A percentile compares a stretch with the other conserved stretches of the same genome.
These are phyloP conservation scores for Tetracladium setigerum DNA, from an alignment of 495 filamentous ascomycete genomes.

Conservation along the genomic window DNA sequence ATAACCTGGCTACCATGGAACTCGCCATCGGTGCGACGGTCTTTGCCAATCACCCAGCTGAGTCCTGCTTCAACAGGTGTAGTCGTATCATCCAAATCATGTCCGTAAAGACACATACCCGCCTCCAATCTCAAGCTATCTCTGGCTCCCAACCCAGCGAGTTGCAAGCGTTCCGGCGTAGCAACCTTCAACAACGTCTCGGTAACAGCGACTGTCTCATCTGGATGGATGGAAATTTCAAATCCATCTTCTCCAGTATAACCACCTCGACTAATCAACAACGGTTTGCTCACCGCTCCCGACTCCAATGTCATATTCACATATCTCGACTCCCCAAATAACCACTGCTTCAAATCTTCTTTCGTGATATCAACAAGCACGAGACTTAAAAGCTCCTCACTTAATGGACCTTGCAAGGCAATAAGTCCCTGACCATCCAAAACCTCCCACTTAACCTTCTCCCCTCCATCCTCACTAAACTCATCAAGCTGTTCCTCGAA, in stretches of 20 bases:
- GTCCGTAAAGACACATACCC: slow-evolving; percentile 97
- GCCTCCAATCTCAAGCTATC: slow-evolving; percentile 92
- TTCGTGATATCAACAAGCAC: slow-evolving; percentile 40
- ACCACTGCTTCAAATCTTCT: slow-evolving; percentile 57
- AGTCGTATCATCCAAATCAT: slow-evolving; percentile 83
- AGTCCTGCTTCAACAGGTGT: slow-evolving; percentile 82
- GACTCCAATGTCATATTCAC: slow-evolving; percentile 34
- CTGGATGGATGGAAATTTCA: slow-evolving; percentile 75
- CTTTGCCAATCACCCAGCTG: slow-evolving; percentile 77
- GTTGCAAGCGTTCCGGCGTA: slow-evolving; percentile 53
- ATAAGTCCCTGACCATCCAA: slow-evolving; percentile 60
- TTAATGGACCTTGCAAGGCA: slow-evolving; percentile 81
- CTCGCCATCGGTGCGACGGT: slow-evolving; percentile 55
- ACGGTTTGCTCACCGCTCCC: slow-evolving; percentile 33
- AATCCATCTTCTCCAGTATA: slow-evolving; percentile 99
- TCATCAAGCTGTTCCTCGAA: slow-evolving; percentile 52
- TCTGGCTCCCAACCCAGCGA: slow-evolving; percentile 83
- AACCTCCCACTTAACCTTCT: slow-evolving; percentile 62
- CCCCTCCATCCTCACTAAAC: slow-evolving; percentile 32
- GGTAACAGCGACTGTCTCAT: slow-evolving; percentile 43
- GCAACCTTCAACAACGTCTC: slow-evolving; percentile 58
- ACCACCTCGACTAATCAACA: slow-evolving; percentile 79
- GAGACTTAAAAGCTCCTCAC: slow-evolving; percentile 52
- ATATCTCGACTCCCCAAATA: slow-evolving; percentile 69
- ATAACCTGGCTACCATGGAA: slow-evolving; percentile 75